Evolutionary conservation across 345 rosid genomes (phyloP), one percentile per base, ranked within the genome.

Genomic region (Reutealis trisperma): DNA sequence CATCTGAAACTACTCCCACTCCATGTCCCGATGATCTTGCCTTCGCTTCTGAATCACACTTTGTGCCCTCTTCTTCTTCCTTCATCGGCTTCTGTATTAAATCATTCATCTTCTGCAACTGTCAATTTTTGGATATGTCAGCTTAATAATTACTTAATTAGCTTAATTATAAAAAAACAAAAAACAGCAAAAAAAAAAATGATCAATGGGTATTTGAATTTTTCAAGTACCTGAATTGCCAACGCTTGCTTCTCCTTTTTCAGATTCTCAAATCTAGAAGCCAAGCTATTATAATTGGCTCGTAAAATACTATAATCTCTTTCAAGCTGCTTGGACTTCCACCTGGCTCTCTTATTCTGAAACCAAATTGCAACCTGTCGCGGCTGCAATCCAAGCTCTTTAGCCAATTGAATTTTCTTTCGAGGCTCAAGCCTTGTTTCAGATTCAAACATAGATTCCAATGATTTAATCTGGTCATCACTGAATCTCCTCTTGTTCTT

Each of bases 361-460:
- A 92, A 94, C 98, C 97, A 94, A 45, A 94, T 92, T 0, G 97
- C 95, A 4, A 94, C 98, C 87, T 94, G 98, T 8, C 97, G 80
- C 0, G 95, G 98, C 67, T 94, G 92, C 89, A 94, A 73, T 34
- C 91, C 94, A 49, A 94, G 87, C 66, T 94, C 96, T 80, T 85
- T 84, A 0, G 98, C 97, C 70, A 94, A 55, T 74, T 92, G 87
- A 67, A 92, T 57, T 81, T 94, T 94, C 89, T 88, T 94, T 47
- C 83, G 72, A 27, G 95, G 95, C 82, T 92, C 96, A 0, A 92
- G 93, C 67, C 89, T 88, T 1, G 94, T 77, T 77, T 92, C 98
- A 0, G 86, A 83, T 79, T 89, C 93, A 27, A 94, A 94, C 83
- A 89, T 90, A 57, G 81, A 55, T 79, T 94, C 97, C 63, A 94